Evolutionary conservation across 2,329 filamentous ascomycete species (phyloP).

Genomic region (Fusarium sp.): DNA sequence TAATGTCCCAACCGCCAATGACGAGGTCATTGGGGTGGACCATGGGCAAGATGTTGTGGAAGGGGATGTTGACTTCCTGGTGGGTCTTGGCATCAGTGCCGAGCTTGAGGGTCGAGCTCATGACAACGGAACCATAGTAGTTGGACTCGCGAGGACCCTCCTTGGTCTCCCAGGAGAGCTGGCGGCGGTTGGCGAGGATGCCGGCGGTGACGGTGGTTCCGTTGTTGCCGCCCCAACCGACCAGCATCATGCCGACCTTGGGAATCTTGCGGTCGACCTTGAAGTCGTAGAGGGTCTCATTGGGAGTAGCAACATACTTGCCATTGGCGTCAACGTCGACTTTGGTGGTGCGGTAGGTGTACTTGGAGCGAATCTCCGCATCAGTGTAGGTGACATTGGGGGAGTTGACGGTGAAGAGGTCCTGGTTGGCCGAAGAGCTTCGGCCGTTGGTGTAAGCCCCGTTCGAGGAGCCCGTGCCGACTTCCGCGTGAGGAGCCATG

Average conservation of each 20-base stretch:
- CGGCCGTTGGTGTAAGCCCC: conserved; percentile 61
- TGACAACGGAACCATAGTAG: conserved; percentile 98
- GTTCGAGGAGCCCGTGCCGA: conserved; percentile 67
- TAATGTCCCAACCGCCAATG: conserved; percentile 98
- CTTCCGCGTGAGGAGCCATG: conserved; percentile 94
- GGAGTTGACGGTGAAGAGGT: conserved; percentile 88
- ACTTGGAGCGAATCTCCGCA: conserved; percentile 89
- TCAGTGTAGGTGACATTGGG: conserved; percentile 94
- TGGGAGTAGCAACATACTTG: conserved; percentile 85
- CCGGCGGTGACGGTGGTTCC: conserved; percentile 96
- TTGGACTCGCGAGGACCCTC: conserved; percentile 88
- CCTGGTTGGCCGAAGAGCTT: conserved; percentile 57
- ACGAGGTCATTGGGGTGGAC: conserved; percentile 96
- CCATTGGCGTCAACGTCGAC: conserved; percentile 79
- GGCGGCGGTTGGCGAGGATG: conserved; percentile 93
- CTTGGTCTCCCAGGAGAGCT: conserved; percentile 91
- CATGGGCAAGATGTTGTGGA: conserved; percentile 95
- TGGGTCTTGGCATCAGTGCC: conserved; percentile 86
- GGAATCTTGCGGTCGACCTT: conserved; percentile 94
- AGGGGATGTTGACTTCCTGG: conserved; percentile 94
- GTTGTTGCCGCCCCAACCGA: conserved; percentile 98
- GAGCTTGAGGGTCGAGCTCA: conserved; percentile 97
- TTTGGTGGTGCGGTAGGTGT: conserved; percentile 94
- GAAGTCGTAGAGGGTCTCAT: conserved; percentile 95
- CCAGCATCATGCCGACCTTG: conserved; percentile 96